Evolutionary conservation across 108 stramenopile genomes (phyloP).

Genomic region (Asterionellopsis glacialis): DNA sequence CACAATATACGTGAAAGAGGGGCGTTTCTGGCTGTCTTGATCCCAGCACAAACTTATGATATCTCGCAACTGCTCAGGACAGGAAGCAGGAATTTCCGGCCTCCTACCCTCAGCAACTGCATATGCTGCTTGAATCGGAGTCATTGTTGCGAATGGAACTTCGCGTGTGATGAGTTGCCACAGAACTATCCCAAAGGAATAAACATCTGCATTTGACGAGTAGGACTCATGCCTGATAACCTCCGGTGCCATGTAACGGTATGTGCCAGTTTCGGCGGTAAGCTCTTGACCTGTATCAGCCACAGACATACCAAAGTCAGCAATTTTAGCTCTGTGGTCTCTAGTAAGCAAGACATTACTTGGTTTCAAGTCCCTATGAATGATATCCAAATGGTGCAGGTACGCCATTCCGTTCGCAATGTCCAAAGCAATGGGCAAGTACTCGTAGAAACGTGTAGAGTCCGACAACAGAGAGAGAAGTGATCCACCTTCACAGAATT

Average conservation of each 20-base stretch:
- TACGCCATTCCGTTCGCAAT: constrained; percentile 42
- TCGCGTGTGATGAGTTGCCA: constrained; percentile 61
- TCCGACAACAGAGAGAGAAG: constrained; percentile 23
- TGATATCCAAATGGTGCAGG: constrained; percentile 31
- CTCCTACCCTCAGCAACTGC: constrained; percentile 38
- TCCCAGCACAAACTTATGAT: constrained; percentile 35
- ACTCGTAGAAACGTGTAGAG: constrained; percentile 29
- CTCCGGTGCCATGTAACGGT: constrained; percentile 60
- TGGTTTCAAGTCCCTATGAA: constrained; percentile 50
- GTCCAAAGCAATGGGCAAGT: constrained; percentile 33
- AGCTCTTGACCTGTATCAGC: constrained; percentile 40
- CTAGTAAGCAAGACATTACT: constrained; percentile 37
- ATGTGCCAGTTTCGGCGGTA: constrained; percentile 71
- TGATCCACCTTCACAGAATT: constrained; percentile 37
- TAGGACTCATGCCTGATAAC: constrained; percentile 66
- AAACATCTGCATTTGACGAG: constrained; percentile 52
- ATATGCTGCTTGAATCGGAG: constrained; percentile 41
- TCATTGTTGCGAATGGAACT: constrained; percentile 38
- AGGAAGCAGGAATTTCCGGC: constrained; percentile 23
- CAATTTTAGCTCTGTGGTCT: constrained; percentile 45
- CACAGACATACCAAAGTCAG: constrained; percentile 54
- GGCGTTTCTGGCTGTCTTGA: constrained; percentile 21
- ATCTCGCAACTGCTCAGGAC: constrained; percentile 19
- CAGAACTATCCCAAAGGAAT: constrained; percentile 43
- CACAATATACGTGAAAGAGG: constrained; percentile 30